A percentile compares a stretch with the other conserved stretches of the same genome.
These are phyloP conservation scores for Elsinoe batatas DNA, from an alignment of 2,329 filamentous ascomycete species.

Conservation along the genomic window DNA sequence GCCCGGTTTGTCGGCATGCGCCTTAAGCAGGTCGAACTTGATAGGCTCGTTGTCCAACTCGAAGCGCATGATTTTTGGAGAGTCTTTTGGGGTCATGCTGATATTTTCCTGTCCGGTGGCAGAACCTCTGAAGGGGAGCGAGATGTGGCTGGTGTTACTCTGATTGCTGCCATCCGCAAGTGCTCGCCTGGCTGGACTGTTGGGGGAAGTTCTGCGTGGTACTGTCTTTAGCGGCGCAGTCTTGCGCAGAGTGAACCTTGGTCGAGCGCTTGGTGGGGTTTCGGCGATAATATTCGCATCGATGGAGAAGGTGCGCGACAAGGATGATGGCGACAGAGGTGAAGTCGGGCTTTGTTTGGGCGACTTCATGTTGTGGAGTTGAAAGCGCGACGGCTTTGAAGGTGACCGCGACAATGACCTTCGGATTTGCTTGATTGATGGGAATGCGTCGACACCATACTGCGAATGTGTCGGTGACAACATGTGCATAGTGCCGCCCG, in stretches of 20 bases:
- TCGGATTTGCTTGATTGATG: constrained; percentile 71
- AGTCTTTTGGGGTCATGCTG: constrained; percentile 21
- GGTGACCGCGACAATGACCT: constrained; percentile 89
- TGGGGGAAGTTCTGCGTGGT: constrained; percentile 51
- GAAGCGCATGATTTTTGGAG: constrained; percentile 22
- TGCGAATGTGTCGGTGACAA: constrained; percentile 60
- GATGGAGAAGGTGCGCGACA: constrained; percentile 24
- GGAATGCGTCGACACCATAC: constrained; percentile 68
- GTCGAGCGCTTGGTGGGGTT: constrained; percentile 32
- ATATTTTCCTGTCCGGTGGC: constrained; percentile 29
- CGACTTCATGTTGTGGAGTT: constrained; percentile 41
- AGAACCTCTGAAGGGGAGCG: constrained; percentile 2
- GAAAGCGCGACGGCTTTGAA: constrained; percentile 65
- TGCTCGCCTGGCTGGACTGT: constrained; percentile 67
- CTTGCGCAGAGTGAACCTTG: constrained; percentile 41
- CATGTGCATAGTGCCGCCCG: constrained; percentile 70
- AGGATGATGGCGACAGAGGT: constrained; percentile 28
- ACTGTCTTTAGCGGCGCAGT: constrained; percentile 45
- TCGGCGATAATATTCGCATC: constrained; percentile 15
- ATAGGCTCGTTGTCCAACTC: constrained; percentile 36
- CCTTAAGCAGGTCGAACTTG: constrained; percentile 38
- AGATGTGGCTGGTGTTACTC: constrained; percentile 50
- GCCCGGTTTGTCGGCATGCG: constrained; percentile 37
- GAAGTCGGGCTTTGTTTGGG: constrained; percentile 40
- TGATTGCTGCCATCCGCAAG: constrained; percentile 61